Percentiles rank a stretch among this genome's conserved stretches.
Evolutionary conservation across 225 moss, liverwort and hornwort species (phyloP).

Genomic region (Anthoceros angustus): DNA sequence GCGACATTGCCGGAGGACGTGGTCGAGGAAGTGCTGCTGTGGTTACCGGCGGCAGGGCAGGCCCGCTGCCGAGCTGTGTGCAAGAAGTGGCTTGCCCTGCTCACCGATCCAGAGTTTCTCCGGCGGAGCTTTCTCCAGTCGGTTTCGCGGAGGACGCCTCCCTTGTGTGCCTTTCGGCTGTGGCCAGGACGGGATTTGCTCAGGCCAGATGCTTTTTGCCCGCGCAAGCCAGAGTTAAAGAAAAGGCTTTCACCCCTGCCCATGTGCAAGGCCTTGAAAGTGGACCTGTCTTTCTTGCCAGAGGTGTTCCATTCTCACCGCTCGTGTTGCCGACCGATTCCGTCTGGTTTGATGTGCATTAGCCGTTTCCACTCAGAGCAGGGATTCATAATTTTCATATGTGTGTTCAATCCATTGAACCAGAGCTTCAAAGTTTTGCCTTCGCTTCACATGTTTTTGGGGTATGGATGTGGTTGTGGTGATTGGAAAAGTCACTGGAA

Average conservation of each 20-base stretch:
- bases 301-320: not conserved
- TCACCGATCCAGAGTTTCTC: not conserved
- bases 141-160: not conserved
- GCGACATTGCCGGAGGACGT: not conserved
- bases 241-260: not conserved
- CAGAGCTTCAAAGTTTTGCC: constrained; percentile 2
- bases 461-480: not conserved
- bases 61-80: constrained; percentile 1
- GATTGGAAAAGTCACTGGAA: not conserved
- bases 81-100: not conserved
- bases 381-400: not conserved
- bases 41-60: not conserved
- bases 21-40: not conserved
- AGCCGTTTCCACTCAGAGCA: not conserved
- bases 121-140: not conserved
- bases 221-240: too few species aligned
- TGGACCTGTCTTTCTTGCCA: not conserved
- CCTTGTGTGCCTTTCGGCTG: not conserved
- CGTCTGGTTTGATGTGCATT: not conserved
- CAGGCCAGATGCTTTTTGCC: too few species aligned
- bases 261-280: not conserved
- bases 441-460: not conserved
- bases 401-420: not conserved
- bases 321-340: too few species aligned
- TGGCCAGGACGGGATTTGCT: not conserved